These are phyloP conservation scores for Endocladia muricata DNA, from an alignment of 31 red algal species.

Conservation along the genomic window DNA sequence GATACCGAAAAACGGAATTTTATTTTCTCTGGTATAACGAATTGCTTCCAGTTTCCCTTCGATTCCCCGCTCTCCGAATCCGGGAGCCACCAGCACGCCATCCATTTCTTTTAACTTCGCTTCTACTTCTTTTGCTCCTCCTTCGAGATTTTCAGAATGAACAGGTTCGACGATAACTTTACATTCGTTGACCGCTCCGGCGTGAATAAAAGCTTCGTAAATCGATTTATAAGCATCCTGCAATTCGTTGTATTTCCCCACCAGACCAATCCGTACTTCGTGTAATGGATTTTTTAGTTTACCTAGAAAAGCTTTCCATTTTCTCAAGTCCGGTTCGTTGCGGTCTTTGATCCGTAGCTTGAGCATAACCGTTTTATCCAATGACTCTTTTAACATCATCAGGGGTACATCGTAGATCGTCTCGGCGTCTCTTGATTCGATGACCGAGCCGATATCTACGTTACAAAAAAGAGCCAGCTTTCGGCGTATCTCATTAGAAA, in stretches of 20 bases:
- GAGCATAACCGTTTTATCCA: background rate
- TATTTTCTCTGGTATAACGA: conserved; percentile 68
- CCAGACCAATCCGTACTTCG: conserved; percentile 12
- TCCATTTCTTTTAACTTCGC: conserved; percentile 2
- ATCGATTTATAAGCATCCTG: conserved; percentile 14
- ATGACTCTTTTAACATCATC: background rate
- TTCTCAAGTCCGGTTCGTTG: background rate
- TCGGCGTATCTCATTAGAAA: background rate
- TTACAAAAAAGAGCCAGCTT: conserved; percentile 20
- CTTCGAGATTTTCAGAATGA: conserved; percentile 5
- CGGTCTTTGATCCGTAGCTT: background rate
- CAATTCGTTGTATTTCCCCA: conserved; percentile 25
- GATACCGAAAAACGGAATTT: conserved; percentile 77
- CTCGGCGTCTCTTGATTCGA: background rate
- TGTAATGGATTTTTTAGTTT: conserved; percentile 9
- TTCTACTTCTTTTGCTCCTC: background rate
- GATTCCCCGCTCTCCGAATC: conserved; percentile 22
- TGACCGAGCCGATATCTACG: background rate
- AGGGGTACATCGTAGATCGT: conserved; percentile 21
- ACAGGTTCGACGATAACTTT: background rate
- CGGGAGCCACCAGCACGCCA: conserved; percentile 11
- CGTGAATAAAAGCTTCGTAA: conserved; percentile 5
- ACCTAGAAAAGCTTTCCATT: conserved; percentile 10
- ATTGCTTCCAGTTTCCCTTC: conserved; percentile 41
- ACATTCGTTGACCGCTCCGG: background rate